Evolutionary conservation across 2,329 filamentous ascomycete genomes (phyloP), one percentile per base, ranked within the genome.

Genomic region (Pseudonectria foliicola): DNA sequence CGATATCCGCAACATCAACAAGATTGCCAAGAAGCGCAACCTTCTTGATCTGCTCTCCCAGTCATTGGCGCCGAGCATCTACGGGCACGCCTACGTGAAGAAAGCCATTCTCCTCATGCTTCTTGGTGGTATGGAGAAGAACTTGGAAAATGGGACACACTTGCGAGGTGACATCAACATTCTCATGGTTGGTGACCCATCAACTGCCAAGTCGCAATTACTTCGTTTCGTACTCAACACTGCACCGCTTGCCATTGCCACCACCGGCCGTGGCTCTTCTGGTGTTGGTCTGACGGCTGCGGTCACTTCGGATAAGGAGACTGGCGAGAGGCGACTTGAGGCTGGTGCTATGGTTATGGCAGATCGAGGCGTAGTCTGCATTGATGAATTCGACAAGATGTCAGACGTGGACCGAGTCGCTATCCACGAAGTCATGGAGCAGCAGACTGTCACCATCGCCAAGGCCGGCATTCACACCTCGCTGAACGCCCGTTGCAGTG

Each of bases 341-440:
- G 92, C 92, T 12, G 92, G 92, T 75, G 92, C 92, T 45, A 98
- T 98, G 92, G 92, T 98, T 41, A 85, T 98, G 55, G 92, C 81
- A 44, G 92, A 98, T 60, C 83, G 92, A 44, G 92, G 92, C 49
- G 90, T 98, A 10, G 92, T 98, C 24, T 98, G 92, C 67, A 98
- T 98, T 48, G 92, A 98, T 58, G 92, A 98, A 56, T 98, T 98
- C 50, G 92, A 98, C 68, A 98, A 98, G 63, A 98, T 98, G 92
- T 95, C 88, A 38, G 92, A 98, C 57, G 82, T 96, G 38, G 92
- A 98, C 62, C 80, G 92, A 57, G 92, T 98, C 4, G 92, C 92
- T 30, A 98, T 98, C 50, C 92, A 98, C 75, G 92, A 98, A 85
- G 92, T 98, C 47, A 98, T 98, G 92, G 92, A 98, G 65, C 92